Evolutionary conservation across 2,329 filamentous ascomycete species (phyloP), one percentile per base, ranked within the genome.

Genomic region (Fusarium bactridioides): DNA sequence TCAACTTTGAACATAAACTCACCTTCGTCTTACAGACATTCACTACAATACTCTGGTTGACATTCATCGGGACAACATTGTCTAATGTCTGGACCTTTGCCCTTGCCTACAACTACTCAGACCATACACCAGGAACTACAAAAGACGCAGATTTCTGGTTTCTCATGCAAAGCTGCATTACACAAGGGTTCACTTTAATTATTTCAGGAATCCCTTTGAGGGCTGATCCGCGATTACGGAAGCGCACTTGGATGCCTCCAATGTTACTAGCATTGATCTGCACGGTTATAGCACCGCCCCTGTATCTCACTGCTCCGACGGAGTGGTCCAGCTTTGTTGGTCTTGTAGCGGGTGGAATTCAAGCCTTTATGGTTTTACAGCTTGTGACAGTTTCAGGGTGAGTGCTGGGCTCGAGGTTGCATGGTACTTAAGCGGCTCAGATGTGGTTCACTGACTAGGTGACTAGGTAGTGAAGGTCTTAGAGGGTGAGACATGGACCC

Each of bases 1-100:
- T 3, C 10, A 19, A 0, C 0, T 18, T 35, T 25, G 11, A 10
- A 4, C 3, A 10, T 13, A 8, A 19, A 4, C 31, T 51, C 0
- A 51, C 5, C 8, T 19, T 1, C 0, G 11, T 4, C 3, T 13
- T 0, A 23, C 5, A 54, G 50, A 38, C 5, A 38, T 54, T 38
- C 10, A 38, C 10, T 0, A 7, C 23, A 5, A 54, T 54, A 16
- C 33, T 54, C 23, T 54, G 33, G 50, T 5, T 54, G 7, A 54
- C 33, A n/a, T 54, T 54, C 7, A 6, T 54, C 2, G 50, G 50
- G 10, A 54, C 33, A 4, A 54, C 33, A 0, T 54, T 54, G 0
- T 54, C 33, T 0, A 54, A 54, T 29, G 13, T 54, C 7, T 54
- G 31, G 50, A 54, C 50, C 4, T 54, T 54, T 38, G 50, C 50